Percentiles rank a stretch among this genome's conserved stretches.
phyloP scores from a whole-genome alignment of 148 eudicot genomes.

The Rheum nobile region DNA sequence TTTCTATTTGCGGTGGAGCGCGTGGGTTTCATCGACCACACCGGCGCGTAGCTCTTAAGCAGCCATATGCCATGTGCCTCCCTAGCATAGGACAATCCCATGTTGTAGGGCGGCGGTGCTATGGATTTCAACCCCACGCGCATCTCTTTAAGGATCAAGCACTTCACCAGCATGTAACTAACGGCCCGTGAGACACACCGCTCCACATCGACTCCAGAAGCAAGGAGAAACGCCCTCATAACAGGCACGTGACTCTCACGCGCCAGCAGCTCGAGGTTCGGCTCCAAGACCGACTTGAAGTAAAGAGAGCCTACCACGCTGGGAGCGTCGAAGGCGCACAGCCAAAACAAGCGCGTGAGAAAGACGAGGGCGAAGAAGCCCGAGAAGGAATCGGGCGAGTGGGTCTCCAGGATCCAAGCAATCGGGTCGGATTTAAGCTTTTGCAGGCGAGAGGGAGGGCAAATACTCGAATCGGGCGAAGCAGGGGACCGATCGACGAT shows the following conservation, averaged over 20 bases:
- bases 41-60: conserved; percentile 51
- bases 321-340: conserved; percentile 66
- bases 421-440: conserved; percentile 48
- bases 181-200: conserved; percentile 60
- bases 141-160: conserved; percentile 55
- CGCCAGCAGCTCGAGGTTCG: conserved; percentile 37
- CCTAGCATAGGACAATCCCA: conserved; percentile 56
- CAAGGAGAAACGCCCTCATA: conserved; percentile 38
- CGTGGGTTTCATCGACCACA: conserved; percentile 49
- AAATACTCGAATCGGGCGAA: conserved; percentile 24
- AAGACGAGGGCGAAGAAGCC: conserved; percentile 48
- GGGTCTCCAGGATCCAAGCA: conserved; percentile 51
- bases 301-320: conserved; percentile 59
- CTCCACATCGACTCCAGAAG: conserved; percentile 61
- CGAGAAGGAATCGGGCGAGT: conserved; percentile 71
- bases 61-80: conserved; percentile 79
- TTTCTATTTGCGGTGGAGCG: conserved; percentile 7
- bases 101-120: conserved; percentile 21
- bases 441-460: conserved; percentile 32
- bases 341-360: conserved; percentile 62
- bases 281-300: conserved; percentile 52
- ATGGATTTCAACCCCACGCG: conserved; percentile 41
- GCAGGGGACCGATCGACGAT: conserved; percentile 48
- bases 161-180: conserved; percentile 75
- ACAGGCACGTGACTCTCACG: conserved; percentile 36